Evolutionary conservation across 805 yeast genomes (phyloP).

Genomic region (Ascoidea tarda): DNA sequence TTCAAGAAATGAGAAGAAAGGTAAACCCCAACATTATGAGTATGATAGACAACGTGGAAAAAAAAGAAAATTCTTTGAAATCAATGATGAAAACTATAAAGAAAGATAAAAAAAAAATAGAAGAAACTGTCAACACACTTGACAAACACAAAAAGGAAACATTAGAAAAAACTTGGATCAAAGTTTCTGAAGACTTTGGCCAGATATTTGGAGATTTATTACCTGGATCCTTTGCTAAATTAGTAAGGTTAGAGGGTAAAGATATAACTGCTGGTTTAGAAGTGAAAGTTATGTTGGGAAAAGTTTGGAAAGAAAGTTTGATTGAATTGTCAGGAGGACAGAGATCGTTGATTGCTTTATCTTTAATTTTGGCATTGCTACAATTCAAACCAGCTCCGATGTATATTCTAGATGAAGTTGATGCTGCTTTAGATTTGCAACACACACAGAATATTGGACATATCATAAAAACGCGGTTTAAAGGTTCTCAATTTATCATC

Average conservation of each 20-base stretch:
- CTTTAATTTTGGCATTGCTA: constrained; percentile 79
- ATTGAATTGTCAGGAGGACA: constrained; percentile 97
- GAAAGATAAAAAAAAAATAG: constrained; percentile 79
- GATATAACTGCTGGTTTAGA: constrained; percentile 86
- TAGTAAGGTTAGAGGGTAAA: constrained; percentile 66
- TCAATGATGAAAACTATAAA: constrained; percentile 78
- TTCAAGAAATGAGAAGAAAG: constrained; percentile 59
- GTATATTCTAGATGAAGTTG: constrained; percentile 96
- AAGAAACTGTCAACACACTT: constrained; percentile 70
- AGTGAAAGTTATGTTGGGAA: constrained; percentile 80
- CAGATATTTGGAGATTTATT: constrained; percentile 74
- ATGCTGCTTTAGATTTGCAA: constrained; percentile 92
- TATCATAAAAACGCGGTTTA: constrained; percentile 84
- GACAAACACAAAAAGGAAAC: constrained; percentile 80
- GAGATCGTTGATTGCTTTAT: constrained; percentile 82
- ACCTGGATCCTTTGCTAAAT: constrained; percentile 82
- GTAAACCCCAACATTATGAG: constrained; percentile 81
- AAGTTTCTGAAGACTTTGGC: constrained; percentile 84
- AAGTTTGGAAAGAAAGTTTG: constrained; percentile 89
- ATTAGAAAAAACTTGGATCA: constrained; percentile 68
- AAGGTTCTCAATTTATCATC: constrained; percentile 92
- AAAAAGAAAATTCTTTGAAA: constrained; percentile 64
- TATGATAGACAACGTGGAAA: constrained; percentile 84
- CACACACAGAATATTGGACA: constrained; percentile 98
- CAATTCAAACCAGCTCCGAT: constrained; percentile 98